phyloP scores from a whole-genome alignment of 139 green algal genomes.

The Diplosphaera chodatii region DNA sequence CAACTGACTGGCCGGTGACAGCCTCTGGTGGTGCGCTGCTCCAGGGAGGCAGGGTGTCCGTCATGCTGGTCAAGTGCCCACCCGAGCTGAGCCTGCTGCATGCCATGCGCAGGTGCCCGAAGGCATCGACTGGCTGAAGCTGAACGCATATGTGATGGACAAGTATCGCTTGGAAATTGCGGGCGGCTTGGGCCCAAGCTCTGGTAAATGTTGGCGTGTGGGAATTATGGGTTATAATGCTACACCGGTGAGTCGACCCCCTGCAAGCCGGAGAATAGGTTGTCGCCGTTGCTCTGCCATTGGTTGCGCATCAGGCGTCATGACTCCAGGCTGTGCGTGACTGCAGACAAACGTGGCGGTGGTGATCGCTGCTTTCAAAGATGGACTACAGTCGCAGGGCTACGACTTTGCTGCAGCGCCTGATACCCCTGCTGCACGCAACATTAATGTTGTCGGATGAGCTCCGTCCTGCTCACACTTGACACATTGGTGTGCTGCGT shows the following conservation, averaged over 20 bases:
- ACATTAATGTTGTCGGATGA: too few relatives aligned
- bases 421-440: not conserved
- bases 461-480: too few relatives aligned
- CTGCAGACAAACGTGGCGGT: conserved; percentile 60
- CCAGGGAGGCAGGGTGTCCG: not conserved
- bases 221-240: conserved; percentile 73
- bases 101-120: conserved; percentile 53
- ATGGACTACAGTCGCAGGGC: conserved; percentile 71
- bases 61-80: not conserved
- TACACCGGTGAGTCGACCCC: not conserved
- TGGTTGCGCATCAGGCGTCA: too few relatives aligned
- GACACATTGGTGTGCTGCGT: too few relatives aligned
- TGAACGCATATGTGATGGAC: conserved; percentile 78
- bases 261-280: too few relatives aligned
- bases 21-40: not conserved
- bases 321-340: too few relatives aligned
- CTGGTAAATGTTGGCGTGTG: conserved; percentile 62
- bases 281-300: too few relatives aligned
- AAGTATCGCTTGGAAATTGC: conserved; percentile 43
- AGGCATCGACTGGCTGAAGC: conserved; percentile 66
- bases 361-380: conserved; percentile 70
- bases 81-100: not conserved
- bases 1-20: too few relatives aligned
- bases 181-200: conserved; percentile 58
- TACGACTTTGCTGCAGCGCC: conserved; percentile 16